A percentile compares a stretch with the other conserved stretches of the same genome.
phyloP scores from a whole-genome alignment of 345 rosid genomes.

The Eucalyptus sp. region DNA sequence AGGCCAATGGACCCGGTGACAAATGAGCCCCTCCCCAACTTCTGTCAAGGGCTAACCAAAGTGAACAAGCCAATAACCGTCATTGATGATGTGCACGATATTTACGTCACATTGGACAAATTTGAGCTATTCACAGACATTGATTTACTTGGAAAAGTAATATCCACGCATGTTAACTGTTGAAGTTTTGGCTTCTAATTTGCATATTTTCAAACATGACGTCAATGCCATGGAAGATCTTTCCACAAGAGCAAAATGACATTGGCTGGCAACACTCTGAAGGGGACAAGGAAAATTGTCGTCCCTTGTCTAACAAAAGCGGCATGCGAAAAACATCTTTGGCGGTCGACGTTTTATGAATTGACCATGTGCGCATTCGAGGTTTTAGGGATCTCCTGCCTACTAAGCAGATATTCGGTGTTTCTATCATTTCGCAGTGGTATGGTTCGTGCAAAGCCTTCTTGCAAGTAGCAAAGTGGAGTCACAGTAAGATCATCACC shows the following conservation, averaged over 20 bases:
- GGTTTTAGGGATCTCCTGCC: not conserved
- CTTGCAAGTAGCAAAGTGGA: slow-evolving; percentile 31
- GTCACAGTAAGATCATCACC: not conserved
- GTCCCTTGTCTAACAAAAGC: not conserved
- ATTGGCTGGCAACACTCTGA: not conserved
- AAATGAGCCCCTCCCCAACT: not conserved
- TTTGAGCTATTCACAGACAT: not conserved
- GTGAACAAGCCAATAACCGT: not conserved
- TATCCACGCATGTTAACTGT: not conserved
- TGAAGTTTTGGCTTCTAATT: not conserved
- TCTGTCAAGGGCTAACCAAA: not conserved
- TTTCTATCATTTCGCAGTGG: slow-evolving; percentile 12
- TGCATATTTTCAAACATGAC: not conserved
- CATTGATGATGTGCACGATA: not conserved
- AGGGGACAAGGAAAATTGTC: not conserved
- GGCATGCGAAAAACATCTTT: too few species aligned
- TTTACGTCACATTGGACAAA: not conserved
- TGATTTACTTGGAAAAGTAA: not conserved
- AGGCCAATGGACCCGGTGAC: not conserved
- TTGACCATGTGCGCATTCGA: not conserved
- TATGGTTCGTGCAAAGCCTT: slow-evolving; percentile 21
- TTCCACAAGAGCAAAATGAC: not conserved
- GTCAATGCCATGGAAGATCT: not conserved
- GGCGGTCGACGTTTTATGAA: not conserved
- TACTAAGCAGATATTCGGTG: not conserved